phyloP scores from a whole-genome alignment of 2,329 filamentous ascomycete species.

The Shiraia sp. region DNA sequence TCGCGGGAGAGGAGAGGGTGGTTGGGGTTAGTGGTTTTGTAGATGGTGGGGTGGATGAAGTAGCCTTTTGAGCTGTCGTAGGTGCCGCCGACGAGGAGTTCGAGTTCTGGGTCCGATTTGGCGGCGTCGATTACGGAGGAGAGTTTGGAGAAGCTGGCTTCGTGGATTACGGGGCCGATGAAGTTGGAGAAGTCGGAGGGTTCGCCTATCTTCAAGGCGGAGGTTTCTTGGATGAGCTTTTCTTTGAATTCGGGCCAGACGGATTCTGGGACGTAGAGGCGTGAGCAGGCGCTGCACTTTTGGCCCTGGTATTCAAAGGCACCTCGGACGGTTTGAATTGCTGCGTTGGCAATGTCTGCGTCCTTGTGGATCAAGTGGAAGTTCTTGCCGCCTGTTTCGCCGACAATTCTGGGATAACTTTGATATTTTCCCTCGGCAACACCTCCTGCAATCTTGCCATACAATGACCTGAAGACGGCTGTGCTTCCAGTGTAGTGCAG shows the following conservation, averaged over 20 bases:
- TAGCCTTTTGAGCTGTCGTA: conserved; percentile 80
- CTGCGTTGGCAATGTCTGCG: conserved; percentile 78
- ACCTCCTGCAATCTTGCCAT: conserved; percentile 80
- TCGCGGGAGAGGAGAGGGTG: conserved; percentile 77
- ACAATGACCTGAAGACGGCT: conserved; percentile 84
- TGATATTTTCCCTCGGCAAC: conserved; percentile 81
- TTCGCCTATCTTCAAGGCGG: conserved; percentile 70
- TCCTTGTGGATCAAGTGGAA: conserved; percentile 81
- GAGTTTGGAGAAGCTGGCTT: conserved; percentile 79
- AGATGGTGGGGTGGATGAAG: conserved; percentile 83
- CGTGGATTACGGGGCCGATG: conserved; percentile 85
- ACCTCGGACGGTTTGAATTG: conserved; percentile 79
- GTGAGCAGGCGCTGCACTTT: conserved; percentile 85
- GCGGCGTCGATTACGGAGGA: conserved; percentile 75
- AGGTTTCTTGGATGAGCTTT: conserved; percentile 68
- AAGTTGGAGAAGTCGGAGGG: conserved; percentile 76
- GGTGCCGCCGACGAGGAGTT: conserved; percentile 74
- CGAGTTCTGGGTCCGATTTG: conserved; percentile 73
- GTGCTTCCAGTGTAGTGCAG: conserved; percentile 96
- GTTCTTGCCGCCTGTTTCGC: conserved; percentile 92
- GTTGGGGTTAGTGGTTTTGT: conserved; percentile 71
- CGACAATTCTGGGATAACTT: conserved; percentile 85
- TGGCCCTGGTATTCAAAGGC: conserved; percentile 92
- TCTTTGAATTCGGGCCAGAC: conserved; percentile 73
- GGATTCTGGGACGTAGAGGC: conserved; percentile 76